These are phyloP conservation scores for Gossypium arboreum DNA, from an alignment of 345 rosid genomes.

Conservation along the genomic window DNA sequence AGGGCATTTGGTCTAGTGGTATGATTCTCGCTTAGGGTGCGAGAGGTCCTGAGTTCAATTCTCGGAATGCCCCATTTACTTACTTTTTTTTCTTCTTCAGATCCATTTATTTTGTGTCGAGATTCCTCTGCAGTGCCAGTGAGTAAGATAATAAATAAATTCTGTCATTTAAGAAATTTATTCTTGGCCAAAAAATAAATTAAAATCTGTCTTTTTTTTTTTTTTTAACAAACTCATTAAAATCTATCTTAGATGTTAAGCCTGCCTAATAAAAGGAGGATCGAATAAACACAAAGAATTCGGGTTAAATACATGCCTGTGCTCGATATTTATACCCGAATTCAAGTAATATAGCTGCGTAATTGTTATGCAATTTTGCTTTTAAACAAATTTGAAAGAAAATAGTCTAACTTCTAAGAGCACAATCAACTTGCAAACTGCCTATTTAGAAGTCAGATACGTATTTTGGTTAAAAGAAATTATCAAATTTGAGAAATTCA, in stretches of 20 bases:
- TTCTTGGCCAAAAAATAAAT: not conserved
- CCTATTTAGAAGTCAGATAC: not conserved
- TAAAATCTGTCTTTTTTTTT: too few relatives aligned
- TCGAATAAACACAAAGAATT: not conserved
- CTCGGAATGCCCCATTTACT: conserved; percentile 52
- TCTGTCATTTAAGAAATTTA: not conserved
- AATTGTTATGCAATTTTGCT: not conserved
- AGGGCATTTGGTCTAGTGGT: conserved; percentile 81
- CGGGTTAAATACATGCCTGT: not conserved
- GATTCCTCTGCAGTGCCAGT: not conserved
- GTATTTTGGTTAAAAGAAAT: not conserved
- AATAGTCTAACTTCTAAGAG: not conserved
- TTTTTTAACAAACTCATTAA: not conserved
- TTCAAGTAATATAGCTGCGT: not conserved
- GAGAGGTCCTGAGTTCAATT: conserved; percentile 75
- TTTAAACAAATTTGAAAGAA: not conserved
- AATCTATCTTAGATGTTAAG: too few relatives aligned
- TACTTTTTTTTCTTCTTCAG: too few relatives aligned
- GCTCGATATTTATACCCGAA: not conserved
- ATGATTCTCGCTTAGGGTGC: conserved; percentile 91
- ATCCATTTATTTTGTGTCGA: not conserved
- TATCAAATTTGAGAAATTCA: not conserved
- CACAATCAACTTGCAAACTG: not conserved
- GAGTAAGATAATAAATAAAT: not conserved
- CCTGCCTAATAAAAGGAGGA: not conserved